phyloP scores from a whole-genome alignment of 2,329 filamentous ascomycete genomes.

The Metarhizium anisopliae region DNA sequence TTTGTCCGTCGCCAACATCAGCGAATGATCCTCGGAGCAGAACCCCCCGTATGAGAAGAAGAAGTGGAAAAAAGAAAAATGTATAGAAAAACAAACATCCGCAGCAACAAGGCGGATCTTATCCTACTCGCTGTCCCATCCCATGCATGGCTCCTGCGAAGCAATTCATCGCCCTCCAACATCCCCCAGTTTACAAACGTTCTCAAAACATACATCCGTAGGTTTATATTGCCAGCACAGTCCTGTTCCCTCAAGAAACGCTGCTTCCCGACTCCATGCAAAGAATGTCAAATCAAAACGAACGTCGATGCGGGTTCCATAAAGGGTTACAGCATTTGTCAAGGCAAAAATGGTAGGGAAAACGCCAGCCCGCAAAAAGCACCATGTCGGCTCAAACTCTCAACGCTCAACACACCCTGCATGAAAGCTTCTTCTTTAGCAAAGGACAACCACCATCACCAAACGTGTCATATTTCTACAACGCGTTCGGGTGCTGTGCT shows the following conservation, averaged over 20 bases:
- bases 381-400: neutral
- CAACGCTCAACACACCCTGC: neutral
- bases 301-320: neutral
- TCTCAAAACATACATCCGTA: neutral
- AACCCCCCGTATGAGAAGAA: neutral
- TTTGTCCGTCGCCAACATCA: neutral
- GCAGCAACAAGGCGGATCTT: neutral
- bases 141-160: neutral
- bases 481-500: slow-evolving; percentile 15
- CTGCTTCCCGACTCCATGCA: neutral
- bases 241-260: neutral
- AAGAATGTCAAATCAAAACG: neutral
- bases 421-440: neutral
- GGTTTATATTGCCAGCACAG: neutral
- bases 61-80: neutral
- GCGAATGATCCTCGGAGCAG: neutral
- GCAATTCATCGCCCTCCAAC: neutral
- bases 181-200: neutral
- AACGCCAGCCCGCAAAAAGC: neutral
- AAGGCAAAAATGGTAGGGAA: neutral
- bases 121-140: neutral
- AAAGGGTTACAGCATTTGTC: neutral
- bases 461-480: slow-evolving; percentile 16
- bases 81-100: neutral
- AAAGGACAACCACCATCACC: slow-evolving; percentile 9